Evolutionary conservation across 345 rosid species (phyloP).

Genomic region (Pistacia vera): DNA sequence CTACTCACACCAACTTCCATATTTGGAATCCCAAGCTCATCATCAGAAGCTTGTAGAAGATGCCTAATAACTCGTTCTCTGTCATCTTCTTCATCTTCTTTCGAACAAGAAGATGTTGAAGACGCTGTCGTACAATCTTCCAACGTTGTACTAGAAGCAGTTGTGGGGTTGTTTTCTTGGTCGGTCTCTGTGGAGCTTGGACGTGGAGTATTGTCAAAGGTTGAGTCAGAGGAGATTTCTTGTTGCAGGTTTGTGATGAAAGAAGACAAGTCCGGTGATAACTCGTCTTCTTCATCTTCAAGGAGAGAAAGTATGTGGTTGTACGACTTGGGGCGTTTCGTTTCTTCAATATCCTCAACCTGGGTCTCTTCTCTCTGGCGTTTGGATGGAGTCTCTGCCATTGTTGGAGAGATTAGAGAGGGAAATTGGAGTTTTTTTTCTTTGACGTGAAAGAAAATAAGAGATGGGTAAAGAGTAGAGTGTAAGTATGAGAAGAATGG

Average conservation of each 20-base stretch:
- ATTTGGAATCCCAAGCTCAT: slow-evolving; percentile 86
- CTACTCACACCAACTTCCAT: slow-evolving; percentile 25
- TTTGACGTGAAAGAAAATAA: neutral
- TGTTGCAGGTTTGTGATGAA: slow-evolving; percentile 62
- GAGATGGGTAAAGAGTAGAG: neutral
- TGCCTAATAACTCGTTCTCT: slow-evolving; percentile 67
- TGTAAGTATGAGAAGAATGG: slow-evolving; percentile 32
- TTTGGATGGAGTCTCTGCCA: slow-evolving; percentile 55
- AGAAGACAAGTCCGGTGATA: slow-evolving; percentile 52
- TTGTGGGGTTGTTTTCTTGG: slow-evolving; percentile 21
- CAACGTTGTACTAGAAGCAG: neutral
- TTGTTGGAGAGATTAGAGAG: slow-evolving; percentile 6
- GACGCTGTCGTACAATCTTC: slow-evolving; percentile 28
- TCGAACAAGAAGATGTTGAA: slow-evolving; percentile 28
- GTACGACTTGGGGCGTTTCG: slow-evolving; percentile 54
- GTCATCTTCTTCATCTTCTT: slow-evolving; percentile 34
- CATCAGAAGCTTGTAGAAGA: slow-evolving; percentile 85
- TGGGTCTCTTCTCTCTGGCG: slow-evolving; percentile 65
- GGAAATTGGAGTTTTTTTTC: neutral
- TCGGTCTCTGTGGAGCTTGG: neutral
- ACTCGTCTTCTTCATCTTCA: slow-evolving; percentile 54
- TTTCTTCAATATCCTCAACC: slow-evolving; percentile 31
- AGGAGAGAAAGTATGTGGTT: slow-evolving; percentile 44
- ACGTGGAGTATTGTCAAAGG: slow-evolving; percentile 5
- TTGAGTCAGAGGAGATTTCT: slow-evolving; percentile 39